Percentiles rank a stretch among this genome's conserved stretches.
phyloP scores from a whole-genome alignment of 1,139 yeast genomes.

The Kodamaea ohmeri region DNA sequence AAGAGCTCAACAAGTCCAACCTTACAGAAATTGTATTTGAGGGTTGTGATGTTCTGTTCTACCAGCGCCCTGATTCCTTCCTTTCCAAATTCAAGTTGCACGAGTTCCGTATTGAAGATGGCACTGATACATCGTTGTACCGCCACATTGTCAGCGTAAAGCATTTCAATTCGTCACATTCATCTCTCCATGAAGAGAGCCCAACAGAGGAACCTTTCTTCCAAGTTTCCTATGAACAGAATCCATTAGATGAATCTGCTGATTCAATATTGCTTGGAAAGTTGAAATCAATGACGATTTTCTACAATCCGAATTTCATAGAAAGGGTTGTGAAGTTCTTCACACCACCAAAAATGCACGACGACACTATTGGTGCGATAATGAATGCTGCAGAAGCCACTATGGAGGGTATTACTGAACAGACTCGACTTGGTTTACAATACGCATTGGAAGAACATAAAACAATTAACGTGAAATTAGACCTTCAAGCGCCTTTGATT shows the following conservation, averaged over 20 bases:
- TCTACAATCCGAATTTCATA: conserved; percentile 78
- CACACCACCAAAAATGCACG: conserved; percentile 80
- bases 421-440: conserved; percentile 88
- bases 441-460: conserved; percentile 94
- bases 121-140: conserved; percentile 68
- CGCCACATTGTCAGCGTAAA: conserved; percentile 89
- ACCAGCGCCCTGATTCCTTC: conserved; percentile 78
- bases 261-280: conserved; percentile 75
- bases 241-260: conserved; percentile 81
- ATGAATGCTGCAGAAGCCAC: conserved; percentile 96
- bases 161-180: conserved; percentile 40
- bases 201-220: conserved; percentile 60
- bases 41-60: conserved; percentile 72
- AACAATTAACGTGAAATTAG: conserved; percentile 79
- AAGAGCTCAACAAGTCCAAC: conserved; percentile 35
- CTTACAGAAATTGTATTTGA: conserved; percentile 81
- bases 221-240: conserved; percentile 75
- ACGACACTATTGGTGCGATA: conserved; percentile 86
- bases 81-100: conserved; percentile 69
- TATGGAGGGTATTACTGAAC: conserved; percentile 84
- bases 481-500: conserved; percentile 89
- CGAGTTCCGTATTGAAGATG: conserved; percentile 85
- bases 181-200: conserved; percentile 5
- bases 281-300: conserved; percentile 83
- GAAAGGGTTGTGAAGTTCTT: conserved; percentile 75